Conservation (phyloP, 345 rosid species). For the Eucalyptus virginea region DNA sequence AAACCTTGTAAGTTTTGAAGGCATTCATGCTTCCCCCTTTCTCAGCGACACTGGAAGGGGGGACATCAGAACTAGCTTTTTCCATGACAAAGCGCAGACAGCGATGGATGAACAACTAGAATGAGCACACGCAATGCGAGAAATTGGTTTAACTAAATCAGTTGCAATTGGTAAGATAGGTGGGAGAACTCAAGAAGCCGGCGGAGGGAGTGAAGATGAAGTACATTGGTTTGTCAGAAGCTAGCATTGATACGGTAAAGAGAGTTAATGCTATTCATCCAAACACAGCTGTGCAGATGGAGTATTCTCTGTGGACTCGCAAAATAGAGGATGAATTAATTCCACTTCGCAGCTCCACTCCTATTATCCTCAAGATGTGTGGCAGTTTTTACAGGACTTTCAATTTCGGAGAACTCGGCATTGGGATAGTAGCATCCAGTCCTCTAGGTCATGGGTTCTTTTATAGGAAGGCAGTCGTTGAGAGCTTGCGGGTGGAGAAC, state of each 20-base stretch:
- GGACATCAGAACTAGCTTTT: neutral
- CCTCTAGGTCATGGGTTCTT: constrained; percentile 34
- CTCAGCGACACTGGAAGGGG: neutral
- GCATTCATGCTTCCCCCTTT: constrained; percentile 13
- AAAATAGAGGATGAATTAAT: constrained; percentile 20
- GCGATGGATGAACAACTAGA: neutral
- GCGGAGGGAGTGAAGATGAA: constrained; percentile 21
- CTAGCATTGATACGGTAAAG: constrained; percentile 17
- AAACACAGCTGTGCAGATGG: constrained; percentile 19
- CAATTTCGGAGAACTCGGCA: constrained; percentile 16
- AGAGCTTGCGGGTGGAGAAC: neutral
- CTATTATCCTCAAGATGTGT: too few relatives aligned
- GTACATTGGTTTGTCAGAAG: constrained; percentile 22
- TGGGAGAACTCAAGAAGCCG: constrained; percentile 26
- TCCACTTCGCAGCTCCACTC: constrained; percentile 15
- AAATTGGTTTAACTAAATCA: neutral
- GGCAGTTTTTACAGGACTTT: neutral
- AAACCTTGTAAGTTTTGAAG: constrained; percentile 32
- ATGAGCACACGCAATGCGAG: neutral
- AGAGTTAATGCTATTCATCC: constrained; percentile 25
- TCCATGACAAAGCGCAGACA: neutral
- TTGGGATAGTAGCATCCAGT: constrained; percentile 36
- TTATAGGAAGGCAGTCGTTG: constrained; percentile 20
- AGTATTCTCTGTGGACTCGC: constrained; percentile 22
- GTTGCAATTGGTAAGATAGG: neutral